These are phyloP conservation scores for Flaveria floridana DNA, from an alignment of 140 eudicot species.

Conservation along the genomic window DNA sequence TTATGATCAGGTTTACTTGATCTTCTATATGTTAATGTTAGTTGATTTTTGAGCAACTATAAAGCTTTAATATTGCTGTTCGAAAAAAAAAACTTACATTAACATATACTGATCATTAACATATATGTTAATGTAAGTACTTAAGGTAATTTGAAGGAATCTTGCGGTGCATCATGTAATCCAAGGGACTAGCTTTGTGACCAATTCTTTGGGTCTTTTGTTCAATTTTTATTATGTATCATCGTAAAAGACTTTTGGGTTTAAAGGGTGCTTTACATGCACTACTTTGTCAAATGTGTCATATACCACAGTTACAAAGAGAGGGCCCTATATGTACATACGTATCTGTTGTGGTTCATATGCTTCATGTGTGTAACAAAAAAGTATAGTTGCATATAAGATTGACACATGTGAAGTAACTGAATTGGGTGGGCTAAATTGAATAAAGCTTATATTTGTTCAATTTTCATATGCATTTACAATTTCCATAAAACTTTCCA, in stretches of 20 bases:
- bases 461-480: too few relatives aligned
- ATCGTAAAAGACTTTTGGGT: conserved; percentile 6
- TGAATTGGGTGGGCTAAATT: neutral
- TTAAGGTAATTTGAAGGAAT: neutral
- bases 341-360: neutral
- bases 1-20: neutral
- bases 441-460: too few relatives aligned
- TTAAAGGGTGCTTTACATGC: conserved; percentile 13
- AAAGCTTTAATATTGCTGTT: too few relatives aligned
- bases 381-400: neutral
- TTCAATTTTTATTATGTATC: neutral
- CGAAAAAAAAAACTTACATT: too few relatives aligned
- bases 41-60: too few relatives aligned
- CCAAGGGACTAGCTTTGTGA: neutral
- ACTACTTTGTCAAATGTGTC: neutral
- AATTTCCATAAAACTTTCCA: too few relatives aligned
- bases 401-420: neutral
- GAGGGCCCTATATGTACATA: neutral
- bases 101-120: too few relatives aligned
- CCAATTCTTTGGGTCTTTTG: neutral
- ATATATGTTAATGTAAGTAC: too few relatives aligned
- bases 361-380: neutral
- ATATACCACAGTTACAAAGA: conserved; percentile 6
- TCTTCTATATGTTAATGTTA: neutral
- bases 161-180: neutral